Conservation (phyloP, 2,329 filamentous ascomycete genomes). For the Curvularia lunata region DNA sequence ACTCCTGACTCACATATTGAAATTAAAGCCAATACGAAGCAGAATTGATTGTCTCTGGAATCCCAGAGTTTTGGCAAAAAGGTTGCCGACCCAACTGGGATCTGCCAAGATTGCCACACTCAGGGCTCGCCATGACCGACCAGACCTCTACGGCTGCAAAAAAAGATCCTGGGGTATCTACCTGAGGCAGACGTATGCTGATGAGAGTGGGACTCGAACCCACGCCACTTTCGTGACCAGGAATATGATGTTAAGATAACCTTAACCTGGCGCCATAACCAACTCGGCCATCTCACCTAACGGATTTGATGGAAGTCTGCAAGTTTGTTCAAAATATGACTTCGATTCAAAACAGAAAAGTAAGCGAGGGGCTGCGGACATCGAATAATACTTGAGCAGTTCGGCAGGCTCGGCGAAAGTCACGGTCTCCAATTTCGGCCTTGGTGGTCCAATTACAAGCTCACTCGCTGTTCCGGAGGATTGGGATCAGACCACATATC, state of each 20-base stretch:
- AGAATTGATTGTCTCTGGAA: no score
- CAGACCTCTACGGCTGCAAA: not conserved
- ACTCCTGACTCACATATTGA: no score
- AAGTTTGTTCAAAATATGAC: not conserved
- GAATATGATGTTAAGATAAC: constrained; percentile 43
- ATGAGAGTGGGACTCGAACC: constrained; percentile 46
- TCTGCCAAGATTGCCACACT: not conserved
- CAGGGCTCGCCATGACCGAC: not conserved
- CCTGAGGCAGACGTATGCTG: constrained; percentile 37
- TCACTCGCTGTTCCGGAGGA: not conserved
- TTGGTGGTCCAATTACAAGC: not conserved
- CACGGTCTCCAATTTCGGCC: no score
- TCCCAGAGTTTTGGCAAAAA: not conserved
- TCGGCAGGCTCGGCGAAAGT: no score
- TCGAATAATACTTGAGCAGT: no score
- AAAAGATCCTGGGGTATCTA: constrained; percentile 31
- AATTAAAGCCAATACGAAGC: no score
- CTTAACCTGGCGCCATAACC: constrained; percentile 49
- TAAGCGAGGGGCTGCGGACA: not conserved
- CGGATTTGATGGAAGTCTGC: not conserved
- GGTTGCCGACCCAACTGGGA: not conserved
- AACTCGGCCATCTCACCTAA: constrained; percentile 44
- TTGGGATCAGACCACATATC: no score
- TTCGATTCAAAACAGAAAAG: no score
- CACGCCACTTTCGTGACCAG: constrained; percentile 50